A percentile compares a stretch with the other conserved stretches of the same genome.
These are phyloP conservation scores for Pachysandra terminalis DNA, from an alignment of 164 flowering plant genomes.

Conservation along the genomic window DNA sequence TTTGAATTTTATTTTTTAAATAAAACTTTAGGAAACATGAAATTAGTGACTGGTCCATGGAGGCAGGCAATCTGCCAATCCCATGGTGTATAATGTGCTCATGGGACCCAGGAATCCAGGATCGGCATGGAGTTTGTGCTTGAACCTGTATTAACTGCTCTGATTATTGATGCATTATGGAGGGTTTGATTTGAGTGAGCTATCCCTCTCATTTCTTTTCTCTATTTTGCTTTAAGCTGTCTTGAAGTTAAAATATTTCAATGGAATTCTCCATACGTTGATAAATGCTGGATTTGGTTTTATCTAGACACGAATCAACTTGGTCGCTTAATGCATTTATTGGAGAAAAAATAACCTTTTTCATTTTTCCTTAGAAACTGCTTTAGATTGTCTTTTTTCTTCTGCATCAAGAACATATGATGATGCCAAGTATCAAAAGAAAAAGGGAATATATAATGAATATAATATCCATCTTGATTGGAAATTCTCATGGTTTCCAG, in stretches of 20 bases:
- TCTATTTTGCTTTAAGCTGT: neutral
- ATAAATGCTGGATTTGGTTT: neutral
- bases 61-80: no score
- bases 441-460: no score
- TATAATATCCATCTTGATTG: neutral
- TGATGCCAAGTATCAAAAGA: no score
- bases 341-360: neutral
- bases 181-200: neutral
- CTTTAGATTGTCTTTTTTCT: neutral
- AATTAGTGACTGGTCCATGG: no score
- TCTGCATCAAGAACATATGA: no score
- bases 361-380: neutral
- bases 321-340: neutral
- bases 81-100: no score
- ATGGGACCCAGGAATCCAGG: no score
- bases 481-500: conserved; percentile 32
- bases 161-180: no score
- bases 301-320: neutral
- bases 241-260: neutral
- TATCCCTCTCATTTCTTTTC: neutral
- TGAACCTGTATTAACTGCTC: neutral
- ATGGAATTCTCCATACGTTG: neutral
- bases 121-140: neutral
- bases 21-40: no score
- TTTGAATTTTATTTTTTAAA: no score